A percentile compares a stretch with the other conserved stretches of the same genome.
These are phyloP conservation scores for Kwoniella botswanensis DNA, from an alignment of 768 basidiomycete genomes.

Conservation along the genomic window DNA sequence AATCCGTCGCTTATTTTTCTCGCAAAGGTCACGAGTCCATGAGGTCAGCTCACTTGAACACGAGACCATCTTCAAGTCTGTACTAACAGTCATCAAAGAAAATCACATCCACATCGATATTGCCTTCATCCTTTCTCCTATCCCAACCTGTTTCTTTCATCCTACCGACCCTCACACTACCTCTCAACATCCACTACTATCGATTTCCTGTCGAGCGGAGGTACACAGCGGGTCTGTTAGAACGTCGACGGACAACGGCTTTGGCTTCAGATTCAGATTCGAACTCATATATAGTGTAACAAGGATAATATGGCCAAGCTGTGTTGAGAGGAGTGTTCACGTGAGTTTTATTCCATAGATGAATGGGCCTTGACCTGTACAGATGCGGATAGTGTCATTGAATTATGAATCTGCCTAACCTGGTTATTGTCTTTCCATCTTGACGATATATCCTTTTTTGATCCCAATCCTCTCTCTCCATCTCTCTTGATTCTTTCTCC, in stretches of 20 bases:
- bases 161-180: not conserved
- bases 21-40: not conserved
- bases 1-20: not conserved
- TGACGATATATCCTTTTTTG: not conserved
- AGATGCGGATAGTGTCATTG: not conserved
- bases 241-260: not conserved
- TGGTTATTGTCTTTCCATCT: not conserved
- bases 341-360: conserved; percentile 1
- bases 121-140: not conserved
- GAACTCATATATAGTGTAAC: not conserved
- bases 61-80: not conserved
- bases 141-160: not conserved
- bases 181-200: not conserved
- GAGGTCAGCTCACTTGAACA: not conserved
- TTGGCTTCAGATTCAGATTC: not conserved
- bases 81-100: not conserved
- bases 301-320: not conserved
- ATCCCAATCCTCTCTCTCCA: not conserved
- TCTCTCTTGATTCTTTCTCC: not conserved
- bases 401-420: conserved; percentile 20
- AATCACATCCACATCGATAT: not conserved
- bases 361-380: not conserved
- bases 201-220: not conserved
- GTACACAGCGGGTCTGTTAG: not conserved
- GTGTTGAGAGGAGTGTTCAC: not conserved